Evolutionary conservation across 768 basidiomycete genomes (phyloP).

Genomic region (Phaeotremella fagi): DNA sequence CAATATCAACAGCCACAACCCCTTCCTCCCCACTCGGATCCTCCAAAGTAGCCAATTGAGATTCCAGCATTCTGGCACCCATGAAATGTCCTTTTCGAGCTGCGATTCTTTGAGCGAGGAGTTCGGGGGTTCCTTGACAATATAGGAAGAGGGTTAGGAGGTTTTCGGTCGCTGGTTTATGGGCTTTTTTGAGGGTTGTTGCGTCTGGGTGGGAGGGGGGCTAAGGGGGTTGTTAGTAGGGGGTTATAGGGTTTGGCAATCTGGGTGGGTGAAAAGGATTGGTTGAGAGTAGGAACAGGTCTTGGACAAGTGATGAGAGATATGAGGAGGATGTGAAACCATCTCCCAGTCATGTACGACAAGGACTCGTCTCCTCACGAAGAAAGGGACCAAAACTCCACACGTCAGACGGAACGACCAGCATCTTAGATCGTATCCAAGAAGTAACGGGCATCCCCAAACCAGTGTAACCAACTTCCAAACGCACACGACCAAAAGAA

Average conservation of each 20-base stretch:
- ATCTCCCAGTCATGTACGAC: too few relatives aligned
- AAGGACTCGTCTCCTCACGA: too few relatives aligned
- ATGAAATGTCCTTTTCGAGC: constrained; percentile 45
- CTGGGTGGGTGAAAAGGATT: constrained; percentile 6
- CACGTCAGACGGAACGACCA: too few relatives aligned
- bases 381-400: too few relatives aligned
- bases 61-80: constrained; percentile 44
- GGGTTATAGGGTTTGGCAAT: not conserved
- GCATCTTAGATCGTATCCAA: too few relatives aligned
- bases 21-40: constrained; percentile 42
- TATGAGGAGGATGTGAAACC: not conserved
- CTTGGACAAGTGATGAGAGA: not conserved
- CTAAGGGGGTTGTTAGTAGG: constrained; percentile 9
- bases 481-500: not conserved
- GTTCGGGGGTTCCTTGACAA: constrained; percentile 45
- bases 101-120: constrained; percentile 41
- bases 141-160: constrained; percentile 75
- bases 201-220: constrained; percentile 33
- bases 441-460: too few relatives aligned
- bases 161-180: constrained; percentile 41
- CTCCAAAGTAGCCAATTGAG: constrained; percentile 42
- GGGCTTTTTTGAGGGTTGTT: constrained; percentile 32
- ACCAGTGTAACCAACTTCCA: too few relatives aligned
- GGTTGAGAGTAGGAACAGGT: not conserved
- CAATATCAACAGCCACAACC: constrained; percentile 40